Base-by-base conservation (phyloP, 306 rosid genomes). In the Vachellia collinsii region DNA sequence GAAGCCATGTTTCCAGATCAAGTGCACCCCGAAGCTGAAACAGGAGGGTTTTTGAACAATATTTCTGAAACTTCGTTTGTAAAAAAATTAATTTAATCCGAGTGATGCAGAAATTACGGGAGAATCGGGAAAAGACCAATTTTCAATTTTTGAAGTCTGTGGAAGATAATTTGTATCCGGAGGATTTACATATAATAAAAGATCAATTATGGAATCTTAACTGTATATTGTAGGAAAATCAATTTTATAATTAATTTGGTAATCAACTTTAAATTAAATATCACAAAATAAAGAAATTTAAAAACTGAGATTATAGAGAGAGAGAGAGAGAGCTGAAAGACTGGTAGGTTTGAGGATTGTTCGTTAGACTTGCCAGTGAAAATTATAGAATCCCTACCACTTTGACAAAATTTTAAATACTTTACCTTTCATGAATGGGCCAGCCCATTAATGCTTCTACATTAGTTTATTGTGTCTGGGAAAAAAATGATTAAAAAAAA, bases 1-100 rank as follows among this genome's bases (percentile, higher is more conserved):
- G 90, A 79, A 82, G 99, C 98, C 99, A 95, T 95, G 70, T 48
- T n/a, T 41, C 86, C 1, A 72, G 92, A 87, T 88, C 85, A 81
- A 83, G 61, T 44, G 29, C 75, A 53, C 7, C 4, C n/a, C 13
- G 82, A 75, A 84, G 47, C 61, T 73, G 64, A 74, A 74, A 69
- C 66, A 47, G 19, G 75, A 81, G 82, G 86, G 86, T 75, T 84
- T 58, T 81, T 81, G 58, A 51, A 62, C 59, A 72, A 50, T 63
- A 43, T 59, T 78, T 73, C 70, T 38, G 67, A 64, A 54, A 63
- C 80, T 64, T 19, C 34, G 2, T 29, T 29, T 29, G 2, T 29
- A 2, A 29, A 29, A 29, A 36, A 19, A 12, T 47, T 47, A 44
- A 44, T 44, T 44, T 44, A 44, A 44, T 3, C 46, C 1, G 11